Conservation (phyloP, 805 yeast species). For the Metschnikowia anglica region DNA sequence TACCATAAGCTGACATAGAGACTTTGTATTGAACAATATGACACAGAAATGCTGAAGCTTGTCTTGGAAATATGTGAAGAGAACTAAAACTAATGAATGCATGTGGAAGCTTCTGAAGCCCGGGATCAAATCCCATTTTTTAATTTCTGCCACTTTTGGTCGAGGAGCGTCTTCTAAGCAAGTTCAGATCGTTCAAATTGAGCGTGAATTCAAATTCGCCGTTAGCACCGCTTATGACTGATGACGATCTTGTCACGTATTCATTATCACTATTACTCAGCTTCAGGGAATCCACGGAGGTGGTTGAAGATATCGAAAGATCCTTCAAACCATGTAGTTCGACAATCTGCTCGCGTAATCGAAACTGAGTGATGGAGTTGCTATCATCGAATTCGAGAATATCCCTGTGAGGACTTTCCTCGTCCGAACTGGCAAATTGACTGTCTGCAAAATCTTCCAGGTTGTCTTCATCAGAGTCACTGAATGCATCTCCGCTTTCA, state of each 20-base stretch:
- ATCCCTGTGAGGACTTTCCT: constrained; percentile 20
- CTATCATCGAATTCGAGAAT: constrained; percentile 8
- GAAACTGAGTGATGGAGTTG: constrained; percentile 5
- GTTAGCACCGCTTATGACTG: constrained; percentile 39
- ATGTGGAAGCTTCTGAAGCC: not conserved
- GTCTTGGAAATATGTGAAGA: not conserved
- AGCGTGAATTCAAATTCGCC: constrained; percentile 54
- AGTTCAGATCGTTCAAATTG: constrained; percentile 61
- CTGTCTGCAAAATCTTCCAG: constrained; percentile 10
- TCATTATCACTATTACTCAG: constrained; percentile 28
- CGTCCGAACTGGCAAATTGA: constrained; percentile 17
- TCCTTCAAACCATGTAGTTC: constrained; percentile 21
- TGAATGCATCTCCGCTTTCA: constrained; percentile 16
- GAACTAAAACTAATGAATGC: constrained; percentile 1
- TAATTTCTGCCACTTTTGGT: constrained; percentile 16
- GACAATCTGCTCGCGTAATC: not conserved
- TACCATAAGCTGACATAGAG: not conserved
- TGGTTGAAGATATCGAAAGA: constrained; percentile 21
- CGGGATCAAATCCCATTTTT: not conserved
- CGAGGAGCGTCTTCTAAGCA: constrained; percentile 51
- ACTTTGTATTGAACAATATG: no score
- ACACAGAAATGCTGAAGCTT: not conserved
- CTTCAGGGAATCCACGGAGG: constrained; percentile 21
- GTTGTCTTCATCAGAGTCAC: constrained; percentile 16
- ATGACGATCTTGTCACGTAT: constrained; percentile 39